Conservation (phyloP, 106 monocot species). For the Dendrobium huoshanense region DNA sequence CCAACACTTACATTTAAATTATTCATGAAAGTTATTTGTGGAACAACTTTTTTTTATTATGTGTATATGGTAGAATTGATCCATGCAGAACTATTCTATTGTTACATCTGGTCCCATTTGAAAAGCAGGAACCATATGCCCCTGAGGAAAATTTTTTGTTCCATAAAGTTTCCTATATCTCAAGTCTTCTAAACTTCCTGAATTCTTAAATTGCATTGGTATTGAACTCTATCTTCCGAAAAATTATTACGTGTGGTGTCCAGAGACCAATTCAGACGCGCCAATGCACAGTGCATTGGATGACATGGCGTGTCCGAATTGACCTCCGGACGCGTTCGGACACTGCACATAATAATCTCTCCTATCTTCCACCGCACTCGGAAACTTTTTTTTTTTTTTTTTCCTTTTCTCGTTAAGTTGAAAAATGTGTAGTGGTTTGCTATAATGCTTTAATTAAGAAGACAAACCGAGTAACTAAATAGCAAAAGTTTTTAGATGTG, state of each 20-base stretch:
- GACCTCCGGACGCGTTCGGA: no score
- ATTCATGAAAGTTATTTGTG: constrained; percentile 15
- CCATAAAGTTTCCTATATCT: not conserved
- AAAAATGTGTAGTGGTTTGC: not conserved
- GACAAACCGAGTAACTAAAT: not conserved
- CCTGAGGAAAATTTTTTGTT: constrained; percentile 12
- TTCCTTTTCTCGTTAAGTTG: not conserved
- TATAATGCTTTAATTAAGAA: not conserved
- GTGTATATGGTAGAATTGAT: constrained; percentile 31
- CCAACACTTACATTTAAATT: constrained; percentile 40
- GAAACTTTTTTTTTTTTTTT: not conserved
- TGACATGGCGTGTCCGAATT: no score
- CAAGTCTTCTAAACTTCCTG: not conserved
- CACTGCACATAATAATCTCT: no score
- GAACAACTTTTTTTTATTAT: constrained; percentile 28
- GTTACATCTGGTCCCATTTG: constrained; percentile 10
- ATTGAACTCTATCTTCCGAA: not conserved
- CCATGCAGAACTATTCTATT: constrained; percentile 16
- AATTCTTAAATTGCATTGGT: not conserved
- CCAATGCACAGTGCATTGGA: no score
- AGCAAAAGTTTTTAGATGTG: not conserved
- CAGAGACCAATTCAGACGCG: no score
- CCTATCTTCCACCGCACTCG: not conserved
- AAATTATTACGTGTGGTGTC: no score
- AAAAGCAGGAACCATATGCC: constrained; percentile 37